Conservation (phyloP, 176 grass and related monocot species). For the Lolium multiflorum region DNA sequence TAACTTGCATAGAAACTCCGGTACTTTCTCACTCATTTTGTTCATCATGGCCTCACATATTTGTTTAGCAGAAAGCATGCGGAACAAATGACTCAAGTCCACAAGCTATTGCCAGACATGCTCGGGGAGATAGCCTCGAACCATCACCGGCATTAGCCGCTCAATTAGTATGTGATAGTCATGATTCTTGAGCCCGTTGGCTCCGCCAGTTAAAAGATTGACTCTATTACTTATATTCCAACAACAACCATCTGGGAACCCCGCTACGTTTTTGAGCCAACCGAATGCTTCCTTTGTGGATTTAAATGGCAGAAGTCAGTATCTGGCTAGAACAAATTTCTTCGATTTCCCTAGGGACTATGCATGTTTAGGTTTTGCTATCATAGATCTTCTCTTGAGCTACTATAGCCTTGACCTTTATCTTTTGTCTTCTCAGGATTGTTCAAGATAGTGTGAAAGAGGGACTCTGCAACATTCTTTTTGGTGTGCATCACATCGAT, state of each 20-base stretch:
- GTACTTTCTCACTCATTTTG: too few species aligned
- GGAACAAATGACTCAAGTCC: conserved; percentile 16
- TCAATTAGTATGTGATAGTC: conserved; percentile 22
- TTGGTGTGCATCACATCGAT: too few species aligned
- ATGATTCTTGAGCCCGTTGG: not conserved
- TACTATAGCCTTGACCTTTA: not conserved
- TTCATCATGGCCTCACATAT: too few species aligned
- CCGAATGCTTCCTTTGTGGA: not conserved
- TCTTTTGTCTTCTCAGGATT: not conserved
- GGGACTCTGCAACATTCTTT: not conserved
- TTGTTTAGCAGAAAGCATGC: not conserved
- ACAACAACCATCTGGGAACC: conserved; percentile 22
- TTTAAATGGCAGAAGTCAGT: not conserved
- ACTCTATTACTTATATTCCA: not conserved
- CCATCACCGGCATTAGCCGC: too few species aligned
- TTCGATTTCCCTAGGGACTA: not conserved
- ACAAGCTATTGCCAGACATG: not conserved
- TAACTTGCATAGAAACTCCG: too few species aligned
- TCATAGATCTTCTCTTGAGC: not conserved
- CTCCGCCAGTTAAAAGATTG: not conserved
- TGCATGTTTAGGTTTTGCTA: not conserved
- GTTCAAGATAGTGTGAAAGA: not conserved
- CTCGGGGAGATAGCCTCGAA: not conserved
- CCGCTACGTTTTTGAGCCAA: not conserved
- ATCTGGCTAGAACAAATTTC: not conserved